phyloP scores from a whole-genome alignment of 148 eudicot genomes.

The Camellia granthamiana region DNA sequence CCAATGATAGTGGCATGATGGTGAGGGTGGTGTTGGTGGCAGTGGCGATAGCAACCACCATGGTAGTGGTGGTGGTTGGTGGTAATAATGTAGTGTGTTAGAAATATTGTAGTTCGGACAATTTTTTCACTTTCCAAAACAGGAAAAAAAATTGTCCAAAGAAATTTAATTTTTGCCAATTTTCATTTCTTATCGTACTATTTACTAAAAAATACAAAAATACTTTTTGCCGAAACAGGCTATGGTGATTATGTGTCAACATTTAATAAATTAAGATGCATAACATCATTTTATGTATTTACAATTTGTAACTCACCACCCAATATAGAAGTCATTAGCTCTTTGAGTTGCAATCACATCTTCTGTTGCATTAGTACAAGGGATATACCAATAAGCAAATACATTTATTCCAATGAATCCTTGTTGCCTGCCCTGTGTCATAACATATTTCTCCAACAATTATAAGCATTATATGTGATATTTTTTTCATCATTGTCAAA shows the following conservation, averaged over 20 bases:
- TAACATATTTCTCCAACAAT: background rate
- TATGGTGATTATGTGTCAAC: too few species aligned
- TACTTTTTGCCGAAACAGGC: background rate
- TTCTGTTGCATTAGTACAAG: slow-evolving; percentile 37
- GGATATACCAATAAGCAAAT: slow-evolving; percentile 23
- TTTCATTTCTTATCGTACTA: background rate
- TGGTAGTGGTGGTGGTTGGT: too few species aligned
- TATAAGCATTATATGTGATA: too few species aligned
- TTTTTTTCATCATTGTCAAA: background rate
- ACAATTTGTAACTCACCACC: slow-evolving; percentile 37
- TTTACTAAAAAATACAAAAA: background rate
- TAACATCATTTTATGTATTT: background rate
- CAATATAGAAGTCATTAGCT: slow-evolving; percentile 45
- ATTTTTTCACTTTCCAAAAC: too few species aligned
- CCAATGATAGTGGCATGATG: too few species aligned
- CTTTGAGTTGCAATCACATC: slow-evolving; percentile 48
- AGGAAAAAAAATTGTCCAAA: too few species aligned
- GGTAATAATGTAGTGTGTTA: too few species aligned
- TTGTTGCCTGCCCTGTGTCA: slow-evolving; percentile 42
- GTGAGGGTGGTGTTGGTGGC: too few species aligned
- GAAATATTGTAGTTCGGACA: too few species aligned
- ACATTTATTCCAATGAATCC: slow-evolving; percentile 61
- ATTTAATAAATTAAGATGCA: background rate
- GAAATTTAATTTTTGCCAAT: too few species aligned
- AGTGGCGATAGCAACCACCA: too few species aligned